Conservation (phyloP, 2,329 filamentous ascomycete genomes). For the Paraphaeosphaeria minitans region DNA sequence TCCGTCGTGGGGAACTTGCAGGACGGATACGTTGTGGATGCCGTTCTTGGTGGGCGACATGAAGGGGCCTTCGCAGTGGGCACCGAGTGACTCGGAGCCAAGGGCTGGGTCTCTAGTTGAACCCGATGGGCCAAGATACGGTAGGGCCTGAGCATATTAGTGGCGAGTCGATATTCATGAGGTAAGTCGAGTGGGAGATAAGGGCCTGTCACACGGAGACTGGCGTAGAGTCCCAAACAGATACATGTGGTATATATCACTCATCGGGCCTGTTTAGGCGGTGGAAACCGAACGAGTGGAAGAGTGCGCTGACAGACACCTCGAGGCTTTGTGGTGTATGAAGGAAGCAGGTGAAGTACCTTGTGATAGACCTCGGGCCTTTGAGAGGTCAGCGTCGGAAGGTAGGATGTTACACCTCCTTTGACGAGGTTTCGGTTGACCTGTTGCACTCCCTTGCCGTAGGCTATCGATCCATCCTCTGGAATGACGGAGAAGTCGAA, state of each 20-base stretch:
- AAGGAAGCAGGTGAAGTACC: conserved; percentile 48
- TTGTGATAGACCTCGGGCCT: conserved; percentile 80
- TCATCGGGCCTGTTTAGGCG: background rate
- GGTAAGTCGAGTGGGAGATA: background rate
- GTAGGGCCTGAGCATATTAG: conserved; percentile 62
- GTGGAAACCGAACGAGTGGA: background rate
- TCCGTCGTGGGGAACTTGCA: conserved; percentile 65
- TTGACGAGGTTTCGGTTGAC: conserved; percentile 74
- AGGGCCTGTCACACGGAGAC: background rate
- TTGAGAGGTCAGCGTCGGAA: conserved; percentile 85
- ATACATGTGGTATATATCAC: too few species aligned
- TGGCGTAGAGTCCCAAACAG: background rate
- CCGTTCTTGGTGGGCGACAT: conserved; percentile 83
- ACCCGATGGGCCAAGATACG: conserved; percentile 76
- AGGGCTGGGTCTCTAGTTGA: conserved; percentile 62
- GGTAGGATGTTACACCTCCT: conserved; percentile 86
- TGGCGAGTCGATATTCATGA: background rate
- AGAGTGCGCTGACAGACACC: background rate
- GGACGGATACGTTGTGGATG: conserved; percentile 76
- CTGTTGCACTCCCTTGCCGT: conserved; percentile 72
- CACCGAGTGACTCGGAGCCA: conserved; percentile 85
- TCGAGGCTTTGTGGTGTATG: background rate
- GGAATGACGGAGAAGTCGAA: conserved; percentile 87
- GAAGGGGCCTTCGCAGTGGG: conserved; percentile 91
- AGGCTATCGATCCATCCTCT: conserved; percentile 62